Evolutionary conservation across 108 stramenopile genomes (phyloP).

Genomic region (Conticribra weissflogii): DNA sequence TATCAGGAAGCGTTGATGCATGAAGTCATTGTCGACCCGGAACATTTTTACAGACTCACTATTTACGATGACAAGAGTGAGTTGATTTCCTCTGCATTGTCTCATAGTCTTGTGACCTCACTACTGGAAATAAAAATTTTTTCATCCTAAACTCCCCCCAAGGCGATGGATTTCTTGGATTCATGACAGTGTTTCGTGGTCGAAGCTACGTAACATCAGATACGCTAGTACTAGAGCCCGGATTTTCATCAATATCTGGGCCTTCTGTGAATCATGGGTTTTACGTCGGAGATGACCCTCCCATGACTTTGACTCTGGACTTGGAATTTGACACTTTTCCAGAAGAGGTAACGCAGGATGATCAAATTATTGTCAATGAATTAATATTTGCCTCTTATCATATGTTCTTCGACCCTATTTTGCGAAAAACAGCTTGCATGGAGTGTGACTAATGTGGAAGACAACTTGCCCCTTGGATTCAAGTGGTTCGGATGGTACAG

Average conservation of each 20-base stretch:
- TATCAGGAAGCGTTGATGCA: constrained; percentile 16
- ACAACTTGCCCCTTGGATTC: constrained; percentile 24
- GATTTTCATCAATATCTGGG: constrained; percentile 20
- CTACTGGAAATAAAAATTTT: too few species aligned
- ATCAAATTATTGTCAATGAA: not conserved
- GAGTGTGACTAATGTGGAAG: constrained; percentile 20
- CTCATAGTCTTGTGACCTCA: too few species aligned
- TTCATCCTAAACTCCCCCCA: not conserved
- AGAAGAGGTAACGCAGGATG: constrained; percentile 19
- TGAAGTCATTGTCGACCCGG: constrained; percentile 30
- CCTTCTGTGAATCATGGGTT: constrained; percentile 23
- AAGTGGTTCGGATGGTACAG: constrained; percentile 30
- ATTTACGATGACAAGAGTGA: constrained; percentile 23
- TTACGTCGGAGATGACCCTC: constrained; percentile 31
- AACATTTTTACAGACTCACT: constrained; percentile 27
- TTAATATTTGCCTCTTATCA: not conserved
- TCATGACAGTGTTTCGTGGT: constrained; percentile 24
- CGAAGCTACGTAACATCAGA: constrained; percentile 10
- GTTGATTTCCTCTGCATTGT: not conserved
- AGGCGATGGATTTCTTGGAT: constrained; percentile 33
- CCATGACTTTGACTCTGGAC: constrained; percentile 18
- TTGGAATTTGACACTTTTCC: constrained; percentile 29
- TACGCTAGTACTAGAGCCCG: constrained; percentile 25
- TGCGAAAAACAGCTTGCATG: constrained; percentile 10
- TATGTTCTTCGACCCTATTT: not conserved